Base-by-base conservation (phyloP, 2,329 filamentous ascomycete species). In the Ophiosphaerella narmari region DNA sequence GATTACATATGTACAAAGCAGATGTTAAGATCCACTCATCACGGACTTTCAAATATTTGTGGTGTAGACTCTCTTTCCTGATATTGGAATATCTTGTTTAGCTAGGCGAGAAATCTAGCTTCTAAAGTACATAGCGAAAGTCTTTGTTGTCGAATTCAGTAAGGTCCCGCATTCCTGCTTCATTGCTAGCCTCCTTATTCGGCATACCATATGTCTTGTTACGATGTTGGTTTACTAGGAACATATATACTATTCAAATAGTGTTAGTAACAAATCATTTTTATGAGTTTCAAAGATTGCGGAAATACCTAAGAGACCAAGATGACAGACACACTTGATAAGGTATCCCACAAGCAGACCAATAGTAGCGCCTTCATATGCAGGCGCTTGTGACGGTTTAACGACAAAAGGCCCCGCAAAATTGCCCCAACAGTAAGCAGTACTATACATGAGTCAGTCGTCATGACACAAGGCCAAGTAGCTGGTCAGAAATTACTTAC, bases 71-170 rank as follows among this genome's bases (percentile, higher is more conserved):
- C 18, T 21, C 18, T 21, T 21, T 21, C 18, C 1, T 4, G 18
- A 21, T 21, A 21, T 21, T 21, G 4, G 18, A 4, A 21, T 21
- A 21, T 21, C 18, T 21, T 21, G 18, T 21, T 21, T 21, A 21
- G 18, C 18, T 21, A 21, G 18, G 18, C 18, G 18, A 21, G 18
- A 21, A 21, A 21, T 21, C 18, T 21, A 21, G 18, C 18, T 21
- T 39, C 14, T 52, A 55, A 29, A 62, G 40, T 2, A 77, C 74
- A 52, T 77, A 77, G 37, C 74, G 54, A 44, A 78, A 77, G 31
- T 75, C 65, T 50, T 72, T 75, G 48, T 77, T 77, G 47, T 76
- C 67, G 47, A 75, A 76, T 52, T 75, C 70, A 0, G 74, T 77
- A 32, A 65, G 43, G 42, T 76, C 74, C 39, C 65, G 65, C 73